A percentile compares a stretch with the other conserved stretches of the same genome.
Conservation (phyloP, 2,329 filamentous ascomycete species). For the Cercospora sojina region DNA sequence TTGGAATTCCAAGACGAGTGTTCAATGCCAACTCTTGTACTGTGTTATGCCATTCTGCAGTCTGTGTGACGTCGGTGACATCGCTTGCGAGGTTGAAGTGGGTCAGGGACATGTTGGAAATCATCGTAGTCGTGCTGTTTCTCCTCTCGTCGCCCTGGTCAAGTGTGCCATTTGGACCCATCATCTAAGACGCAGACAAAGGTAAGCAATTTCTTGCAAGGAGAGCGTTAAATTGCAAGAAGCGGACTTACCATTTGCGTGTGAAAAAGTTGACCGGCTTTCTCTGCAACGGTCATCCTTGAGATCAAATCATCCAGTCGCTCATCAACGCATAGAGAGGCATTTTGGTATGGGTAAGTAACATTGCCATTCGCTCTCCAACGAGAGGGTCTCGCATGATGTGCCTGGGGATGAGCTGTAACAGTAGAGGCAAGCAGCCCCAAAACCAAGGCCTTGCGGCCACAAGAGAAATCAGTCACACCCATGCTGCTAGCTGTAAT, state of each 20-base stretch:
- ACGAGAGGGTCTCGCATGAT: neutral
- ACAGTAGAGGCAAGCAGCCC: constrained; percentile 6
- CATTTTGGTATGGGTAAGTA: constrained; percentile 39
- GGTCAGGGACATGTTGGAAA: constrained; percentile 42
- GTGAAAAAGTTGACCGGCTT: constrained; percentile 52
- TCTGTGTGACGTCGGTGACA: constrained; percentile 41
- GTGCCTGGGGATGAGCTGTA: constrained; percentile 4
- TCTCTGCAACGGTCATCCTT: constrained; percentile 52
- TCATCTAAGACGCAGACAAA: neutral
- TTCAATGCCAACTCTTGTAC: constrained; percentile 47
- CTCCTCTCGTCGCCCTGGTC: constrained; percentile 27
- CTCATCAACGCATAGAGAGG: constrained; percentile 46
- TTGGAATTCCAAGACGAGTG: constrained; percentile 51
- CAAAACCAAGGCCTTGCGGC: constrained; percentile 5
- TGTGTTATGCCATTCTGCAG: constrained; percentile 45
- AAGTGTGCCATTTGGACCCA: constrained; percentile 38
- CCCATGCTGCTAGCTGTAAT: constrained; percentile 6
- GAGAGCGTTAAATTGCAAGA: accelerated
- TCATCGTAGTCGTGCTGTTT: constrained; percentile 35
- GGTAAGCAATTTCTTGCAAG: neutral
- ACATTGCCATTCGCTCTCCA: neutral
- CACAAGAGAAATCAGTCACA: neutral
- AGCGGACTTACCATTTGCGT: constrained; percentile 37
- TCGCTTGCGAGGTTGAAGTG: constrained; percentile 52
- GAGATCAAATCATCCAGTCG: constrained; percentile 49